Evolutionary conservation across 139 green algal genomes (phyloP).

Genomic region (Volvox reticuliferus): DNA sequence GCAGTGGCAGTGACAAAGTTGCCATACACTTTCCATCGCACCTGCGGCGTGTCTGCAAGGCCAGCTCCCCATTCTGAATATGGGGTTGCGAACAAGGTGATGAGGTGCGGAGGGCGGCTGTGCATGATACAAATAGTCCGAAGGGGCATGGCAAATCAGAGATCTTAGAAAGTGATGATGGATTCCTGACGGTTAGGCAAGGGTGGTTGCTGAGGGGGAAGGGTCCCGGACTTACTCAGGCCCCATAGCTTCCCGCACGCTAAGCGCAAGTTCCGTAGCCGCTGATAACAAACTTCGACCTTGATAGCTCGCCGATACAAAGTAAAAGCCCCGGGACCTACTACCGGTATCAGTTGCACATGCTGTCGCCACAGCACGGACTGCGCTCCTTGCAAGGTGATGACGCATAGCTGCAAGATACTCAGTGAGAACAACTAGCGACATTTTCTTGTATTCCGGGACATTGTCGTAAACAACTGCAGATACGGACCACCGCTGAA

Average conservation of each 20-base stretch:
- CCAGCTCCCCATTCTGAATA: not conserved
- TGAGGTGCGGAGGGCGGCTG: constrained; percentile 23
- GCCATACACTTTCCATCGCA: not conserved
- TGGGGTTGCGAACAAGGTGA: constrained; percentile 17
- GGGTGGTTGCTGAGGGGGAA: not conserved
- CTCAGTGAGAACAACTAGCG: no score
- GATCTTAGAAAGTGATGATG: no score
- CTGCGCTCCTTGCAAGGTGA: not conserved
- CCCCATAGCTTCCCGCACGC: constrained; percentile 1
- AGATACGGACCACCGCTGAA: no score
- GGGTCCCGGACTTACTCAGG: not conserved
- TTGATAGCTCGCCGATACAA: constrained; percentile 18
- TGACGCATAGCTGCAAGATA: not conserved
- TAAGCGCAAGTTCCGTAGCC: not conserved
- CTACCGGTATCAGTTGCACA: not conserved
- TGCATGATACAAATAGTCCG: not conserved
- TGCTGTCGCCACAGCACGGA: not conserved
- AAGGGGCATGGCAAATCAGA: no score
- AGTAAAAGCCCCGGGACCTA: not conserved
- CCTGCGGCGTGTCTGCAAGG: constrained; percentile 20
- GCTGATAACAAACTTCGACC: constrained; percentile 15
- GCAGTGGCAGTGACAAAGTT: no score
- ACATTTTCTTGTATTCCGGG: no score
- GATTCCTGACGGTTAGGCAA: not conserved
- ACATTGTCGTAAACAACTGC: no score